Evolutionary conservation across 345 rosid genomes (phyloP), one percentile per base, ranked within the genome.

Genomic region (Syzygium jambos): DNA sequence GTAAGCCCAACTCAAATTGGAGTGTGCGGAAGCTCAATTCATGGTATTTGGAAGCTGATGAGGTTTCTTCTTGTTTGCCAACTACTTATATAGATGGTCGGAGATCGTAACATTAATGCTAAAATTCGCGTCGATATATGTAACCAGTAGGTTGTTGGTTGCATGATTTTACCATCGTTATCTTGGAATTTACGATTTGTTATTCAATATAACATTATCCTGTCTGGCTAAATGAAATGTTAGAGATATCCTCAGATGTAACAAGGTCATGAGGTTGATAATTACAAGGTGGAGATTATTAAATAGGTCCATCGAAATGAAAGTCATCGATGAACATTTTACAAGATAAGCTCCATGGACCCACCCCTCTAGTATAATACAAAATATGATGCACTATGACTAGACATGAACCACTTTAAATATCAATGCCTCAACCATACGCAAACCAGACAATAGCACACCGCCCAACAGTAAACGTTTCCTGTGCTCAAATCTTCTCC

Each of bases 1-100:
- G 15, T 59, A 59, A 59, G 65, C 0, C 1, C 1, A 29, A 25
- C 0, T 59, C 12, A 0, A 59, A 2, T 5, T 59, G 65, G 30
- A 27, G 16, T 11, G 1, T 0, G 0, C 2, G 16, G 16, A 59
- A 59, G 65, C 30, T 59, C 29, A 59, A 25, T 3, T 59, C 5
- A 11, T 57, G 10, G 65, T 1, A 3, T 57, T 57, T 59, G 65
- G 65, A 59, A 13, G 65, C 29, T 7, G 3, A 51, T 3, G 3
- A 51, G 52, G 12, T 11, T 51, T 51, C 59, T 21, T 55, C 25
- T 55, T 54, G 4, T 21, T 19, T 54, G 21, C 4, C 23, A 54
- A 2, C 23, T 5, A 19, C 5, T 14, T 14, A 19, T 4, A 4
- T 9, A 3, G 5, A 55, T 3, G 11, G 59, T 8, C 27, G 27